phyloP scores from a whole-genome alignment of 2,329 filamentous ascomycete genomes.

The Tolypocladium tropicale region DNA sequence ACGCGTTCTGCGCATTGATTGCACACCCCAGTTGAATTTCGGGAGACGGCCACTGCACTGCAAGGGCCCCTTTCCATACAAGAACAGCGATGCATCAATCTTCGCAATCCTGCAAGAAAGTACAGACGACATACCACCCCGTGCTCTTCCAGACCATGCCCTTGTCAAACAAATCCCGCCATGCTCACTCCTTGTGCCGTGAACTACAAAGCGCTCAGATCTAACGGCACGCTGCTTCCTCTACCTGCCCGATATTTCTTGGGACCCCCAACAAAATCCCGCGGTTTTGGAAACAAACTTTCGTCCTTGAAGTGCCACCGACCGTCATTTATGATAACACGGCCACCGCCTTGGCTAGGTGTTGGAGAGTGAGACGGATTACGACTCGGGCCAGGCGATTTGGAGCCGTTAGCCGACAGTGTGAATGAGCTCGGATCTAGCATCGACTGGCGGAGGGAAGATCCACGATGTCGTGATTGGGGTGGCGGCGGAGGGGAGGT shows the following conservation, averaged over 20 bases:
- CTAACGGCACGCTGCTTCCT: conserved; percentile 87
- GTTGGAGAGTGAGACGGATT: conserved; percentile 16
- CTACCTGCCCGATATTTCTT: conserved; percentile 83
- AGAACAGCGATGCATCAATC: not conserved
- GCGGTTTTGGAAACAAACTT: conserved; percentile 69
- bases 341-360: conserved; percentile 18
- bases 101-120: not conserved
- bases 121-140: not conserved
- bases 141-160: not conserved
- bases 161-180: not conserved
- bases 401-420: conserved; percentile 51
- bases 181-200: not conserved
- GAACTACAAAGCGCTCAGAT: conserved; percentile 46
- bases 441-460: conserved; percentile 48
- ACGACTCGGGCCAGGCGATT: conserved; percentile 35
- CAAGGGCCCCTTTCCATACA: not conserved
- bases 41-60: not conserved
- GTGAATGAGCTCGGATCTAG: conserved; percentile 72
- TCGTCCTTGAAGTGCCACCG: conserved; percentile 86
- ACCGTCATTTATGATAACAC: conserved; percentile 59
- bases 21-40: not conserved
- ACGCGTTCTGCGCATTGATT: not conserved
- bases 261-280: conserved; percentile 63
- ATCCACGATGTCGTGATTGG: conserved; percentile 28
- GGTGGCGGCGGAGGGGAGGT: conserved; percentile 29